These are phyloP conservation scores for Leccinum subtestaceum DNA, from an alignment of 768 basidiomycete species.

Conservation along the genomic window DNA sequence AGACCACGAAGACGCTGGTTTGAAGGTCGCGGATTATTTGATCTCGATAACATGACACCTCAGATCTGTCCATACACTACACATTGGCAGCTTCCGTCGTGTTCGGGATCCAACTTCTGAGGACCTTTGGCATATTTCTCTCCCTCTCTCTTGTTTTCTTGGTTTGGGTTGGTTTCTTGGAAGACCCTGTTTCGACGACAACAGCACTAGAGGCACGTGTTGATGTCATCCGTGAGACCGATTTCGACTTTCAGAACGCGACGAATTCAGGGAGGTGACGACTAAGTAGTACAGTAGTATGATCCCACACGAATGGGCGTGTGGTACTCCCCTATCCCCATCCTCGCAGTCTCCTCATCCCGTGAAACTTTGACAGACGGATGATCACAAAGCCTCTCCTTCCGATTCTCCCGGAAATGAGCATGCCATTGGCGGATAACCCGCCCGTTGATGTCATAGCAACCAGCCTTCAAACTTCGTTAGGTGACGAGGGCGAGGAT, in stretches of 20 bases:
- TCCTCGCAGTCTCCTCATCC: not conserved
- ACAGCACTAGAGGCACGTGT: not conserved
- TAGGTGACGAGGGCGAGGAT: not conserved
- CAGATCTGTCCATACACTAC: not conserved
- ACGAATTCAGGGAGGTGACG: not conserved
- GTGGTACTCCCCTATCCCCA: not conserved
- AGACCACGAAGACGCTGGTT: not conserved
- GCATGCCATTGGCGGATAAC: not conserved
- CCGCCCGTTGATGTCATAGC: not conserved
- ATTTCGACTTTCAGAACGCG: not conserved
- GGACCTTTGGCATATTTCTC: not conserved
- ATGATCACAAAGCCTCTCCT: not conserved
- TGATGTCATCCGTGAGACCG: not conserved
- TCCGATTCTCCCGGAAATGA: not conserved
- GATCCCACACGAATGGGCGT: not conserved
- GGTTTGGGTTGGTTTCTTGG: not conserved
- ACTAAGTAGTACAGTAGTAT: not conserved
- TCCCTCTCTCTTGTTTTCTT: not conserved
- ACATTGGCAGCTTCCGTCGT: not conserved
- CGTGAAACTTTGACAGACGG: not conserved
- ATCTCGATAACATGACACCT: not conserved
- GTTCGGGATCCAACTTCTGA: not conserved
- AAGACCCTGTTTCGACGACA: not conserved
- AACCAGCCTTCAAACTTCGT: not conserved
- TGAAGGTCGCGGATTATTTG: not conserved